Evolutionary conservation across 805 yeast genomes (phyloP), one percentile per base, ranked within the genome.

Genomic region (Vanderwaltozyma polyspora): DNA sequence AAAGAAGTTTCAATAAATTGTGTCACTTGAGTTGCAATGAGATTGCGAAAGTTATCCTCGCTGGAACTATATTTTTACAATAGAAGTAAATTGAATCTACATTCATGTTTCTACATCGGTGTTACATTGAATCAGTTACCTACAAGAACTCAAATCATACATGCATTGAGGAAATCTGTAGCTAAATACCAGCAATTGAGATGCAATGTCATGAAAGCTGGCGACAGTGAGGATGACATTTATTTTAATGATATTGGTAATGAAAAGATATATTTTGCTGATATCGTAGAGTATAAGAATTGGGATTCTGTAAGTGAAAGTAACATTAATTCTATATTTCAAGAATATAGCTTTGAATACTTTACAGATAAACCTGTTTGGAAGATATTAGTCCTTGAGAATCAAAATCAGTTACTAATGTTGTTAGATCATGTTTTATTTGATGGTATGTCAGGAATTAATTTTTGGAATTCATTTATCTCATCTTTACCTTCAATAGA

Each of bases 401-500:
- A 34, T 19, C 29, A 35, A 10, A 43, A 40, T 12, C 40, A 41
- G 14, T n/a, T 52, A 21, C 14, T 50, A 9, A 25, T 54, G 11
- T 28, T 48, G 11, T 33, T 46, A 14, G 52, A 51, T 28, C 59
- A 54, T 36, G 42, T 42, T 2, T 35, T 51, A 13, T 46, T 46
- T 33, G 59, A 54, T 40, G 59, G 59, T 7, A 39, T 51, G 31
- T 45, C 56, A 1, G 40, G 46, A 16, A 45, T 45, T 2, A 38
- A 41, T 9, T 40, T 53, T 22, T 45, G 48, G 47, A 39, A 41
- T 14, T 23, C 35, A 1, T 35, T 53, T 14, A 14, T 53, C 36
- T 24, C 33, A 6, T 19, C 28, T 5, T 33, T 53, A 19, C 15
- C 23, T 3, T n/a, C n/a, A 3, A 16, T 4, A 6, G 19, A 17